Conservation (phyloP, 768 basidiomycete genomes). For the Auricularia sp. region DNA sequence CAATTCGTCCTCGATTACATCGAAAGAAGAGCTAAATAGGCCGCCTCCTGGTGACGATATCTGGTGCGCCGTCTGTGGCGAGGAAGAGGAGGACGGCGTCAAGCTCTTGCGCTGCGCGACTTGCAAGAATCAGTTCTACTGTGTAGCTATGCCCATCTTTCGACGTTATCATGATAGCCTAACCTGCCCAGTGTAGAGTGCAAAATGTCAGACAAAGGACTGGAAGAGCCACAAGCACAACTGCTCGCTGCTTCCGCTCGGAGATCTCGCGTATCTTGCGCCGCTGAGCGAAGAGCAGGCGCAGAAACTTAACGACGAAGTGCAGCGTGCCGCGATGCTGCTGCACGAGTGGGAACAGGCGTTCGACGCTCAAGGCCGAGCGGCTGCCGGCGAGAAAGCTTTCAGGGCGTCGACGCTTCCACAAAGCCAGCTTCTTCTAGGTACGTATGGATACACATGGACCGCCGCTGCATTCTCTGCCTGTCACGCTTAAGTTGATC, state of each 20-base stretch:
- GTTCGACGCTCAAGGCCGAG: not conserved
- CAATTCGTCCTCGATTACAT: not conserved
- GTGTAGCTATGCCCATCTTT: not conserved
- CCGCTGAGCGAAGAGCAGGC: not conserved
- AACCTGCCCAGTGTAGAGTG: not conserved
- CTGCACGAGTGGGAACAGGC: not conserved
- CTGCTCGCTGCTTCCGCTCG: not conserved
- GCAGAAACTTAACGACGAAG: not conserved
- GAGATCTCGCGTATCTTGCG: not conserved
- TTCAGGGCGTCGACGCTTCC: not conserved
- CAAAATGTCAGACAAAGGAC: not conserved
- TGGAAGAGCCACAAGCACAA: not conserved
- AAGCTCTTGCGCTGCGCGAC: not conserved
- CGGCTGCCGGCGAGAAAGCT: not conserved
- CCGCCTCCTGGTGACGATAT: not conserved
- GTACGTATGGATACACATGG: not conserved
- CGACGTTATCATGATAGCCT: not conserved
- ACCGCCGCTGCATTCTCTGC: not conserved
- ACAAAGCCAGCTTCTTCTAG: not conserved
- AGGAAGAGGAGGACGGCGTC: not conserved
- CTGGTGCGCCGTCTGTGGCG: not conserved
- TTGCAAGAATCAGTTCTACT: not conserved
- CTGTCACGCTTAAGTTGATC: too few species aligned
- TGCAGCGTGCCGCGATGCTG: not conserved
- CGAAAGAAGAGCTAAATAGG: not conserved